Evolutionary conservation across 140 eudicot genomes (phyloP).

Genomic region (Bidens hawaiensis): DNA sequence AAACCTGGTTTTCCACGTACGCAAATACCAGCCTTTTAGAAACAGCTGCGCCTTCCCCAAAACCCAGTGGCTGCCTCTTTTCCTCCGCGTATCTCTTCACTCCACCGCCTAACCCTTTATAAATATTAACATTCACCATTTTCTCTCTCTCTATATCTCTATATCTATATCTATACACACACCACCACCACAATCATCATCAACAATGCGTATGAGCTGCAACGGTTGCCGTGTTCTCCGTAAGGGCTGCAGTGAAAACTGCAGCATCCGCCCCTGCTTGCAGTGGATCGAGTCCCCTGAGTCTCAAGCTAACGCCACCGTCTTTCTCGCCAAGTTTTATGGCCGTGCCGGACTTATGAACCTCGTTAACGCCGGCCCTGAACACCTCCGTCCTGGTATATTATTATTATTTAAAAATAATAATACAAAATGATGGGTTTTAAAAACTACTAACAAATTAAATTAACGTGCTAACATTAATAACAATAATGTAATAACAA

Average conservation of each 20-base stretch:
- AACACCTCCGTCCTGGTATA: conserved; percentile 87
- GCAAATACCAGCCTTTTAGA: conserved; percentile 32
- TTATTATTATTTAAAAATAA: too few relatives aligned
- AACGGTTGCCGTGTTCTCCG: conserved; percentile 91
- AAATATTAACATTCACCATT: conserved; percentile 4
- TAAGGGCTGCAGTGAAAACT: conserved; percentile 79
- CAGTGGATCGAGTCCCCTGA: conserved; percentile 82
- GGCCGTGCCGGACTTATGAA: conserved; percentile 98
- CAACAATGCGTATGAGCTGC: conserved; percentile 85
- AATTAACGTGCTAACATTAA: too few relatives aligned
- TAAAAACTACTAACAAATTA: too few relatives aligned
- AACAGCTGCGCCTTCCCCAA: conserved; percentile 56
- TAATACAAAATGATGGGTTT: too few relatives aligned
- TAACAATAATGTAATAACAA: too few relatives aligned
- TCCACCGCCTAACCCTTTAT: conserved; percentile 46
- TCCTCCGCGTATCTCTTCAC: conserved; percentile 15
- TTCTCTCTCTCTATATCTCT: background rate
- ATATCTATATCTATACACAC: too few relatives aligned
- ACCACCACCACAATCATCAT: too few relatives aligned
- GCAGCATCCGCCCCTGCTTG: conserved; percentile 86
- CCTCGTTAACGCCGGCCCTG: conserved; percentile 87
- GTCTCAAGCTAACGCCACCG: conserved; percentile 88
- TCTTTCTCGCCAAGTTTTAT: conserved; percentile 86
- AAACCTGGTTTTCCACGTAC: conserved; percentile 29
- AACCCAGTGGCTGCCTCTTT: conserved; percentile 44